Evolutionary conservation across 23 red algal species (phyloP), one percentile per base, ranked within the genome.

Genomic region (Gracilaria domingensis): DNA sequence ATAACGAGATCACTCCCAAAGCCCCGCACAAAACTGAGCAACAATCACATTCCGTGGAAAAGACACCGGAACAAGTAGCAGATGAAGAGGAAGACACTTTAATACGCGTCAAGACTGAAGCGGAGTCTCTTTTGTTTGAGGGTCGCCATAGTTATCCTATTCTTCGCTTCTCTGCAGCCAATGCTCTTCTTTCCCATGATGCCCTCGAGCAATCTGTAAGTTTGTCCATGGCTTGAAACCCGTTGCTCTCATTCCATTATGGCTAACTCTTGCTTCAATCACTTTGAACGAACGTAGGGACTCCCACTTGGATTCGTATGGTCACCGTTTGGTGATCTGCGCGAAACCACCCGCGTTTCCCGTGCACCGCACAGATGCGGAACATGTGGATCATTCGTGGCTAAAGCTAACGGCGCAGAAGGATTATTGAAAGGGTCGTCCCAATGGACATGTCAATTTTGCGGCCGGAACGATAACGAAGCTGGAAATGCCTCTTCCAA

Each of bases 301-400:
- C 30, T 90, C 30, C 87, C 87, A 59, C 87, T 90, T 66, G 87
- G 87, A 26, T 90, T 90, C 51, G 42, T 90, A 9, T 90, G 87
- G 87, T 60, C 87, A 17, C 87, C 87, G 8, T 90, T 90, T 48
- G 87, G 87, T 13, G 66, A 60, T 4, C 73, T 80, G 36, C 53
- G 26, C 30, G 47, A 66, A 42, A 59, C 77, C 5, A 72, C 11
- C 4, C 45, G 36, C 12, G 54, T 66, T 25, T 50, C 71, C 37
- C 33, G 55, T 42, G 65, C 57, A 14, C 74, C 87, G 1, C 28
- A 71, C 11, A 70, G 87, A 65, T 90, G 87, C 57, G 71, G 76
- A 66, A 90, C 87, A 16, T 90, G 87, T 28, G 87, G 74, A 47
- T 90, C 87, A 51, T 90, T 90, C 51, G 66, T 90, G 8, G 87